These are phyloP conservation scores for Eutypa lata DNA, from an alignment of 2,329 filamentous ascomycete genomes.

Conservation along the genomic window DNA sequence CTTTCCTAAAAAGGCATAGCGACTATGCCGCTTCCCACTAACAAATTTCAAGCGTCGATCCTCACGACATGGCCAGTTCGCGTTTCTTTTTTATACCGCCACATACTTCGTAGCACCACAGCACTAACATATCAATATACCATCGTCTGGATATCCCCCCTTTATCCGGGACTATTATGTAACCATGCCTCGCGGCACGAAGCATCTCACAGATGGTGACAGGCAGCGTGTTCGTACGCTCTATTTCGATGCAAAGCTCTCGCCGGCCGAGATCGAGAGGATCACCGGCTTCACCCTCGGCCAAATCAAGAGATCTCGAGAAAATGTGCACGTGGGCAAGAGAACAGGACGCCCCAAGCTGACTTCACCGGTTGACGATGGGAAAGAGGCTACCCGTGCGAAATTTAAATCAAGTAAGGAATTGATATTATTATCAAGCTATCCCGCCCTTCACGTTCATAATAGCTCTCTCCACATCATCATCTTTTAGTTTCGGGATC, in stretches of 20 bases:
- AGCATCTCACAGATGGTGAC: slow-evolving; percentile 6
- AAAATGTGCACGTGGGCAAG: neutral
- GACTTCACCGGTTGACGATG: neutral
- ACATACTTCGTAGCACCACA: too few relatives aligned
- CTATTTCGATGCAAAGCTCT: slow-evolving; percentile 5
- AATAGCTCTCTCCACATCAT: too few relatives aligned
- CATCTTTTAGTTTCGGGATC: too few relatives aligned
- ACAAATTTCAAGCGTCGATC: neutral
- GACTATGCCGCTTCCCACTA: neutral
- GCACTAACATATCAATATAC: too few relatives aligned
- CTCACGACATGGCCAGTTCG: neutral
- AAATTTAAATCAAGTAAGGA: neutral
- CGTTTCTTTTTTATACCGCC: neutral
- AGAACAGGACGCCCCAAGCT: slow-evolving; percentile 4
- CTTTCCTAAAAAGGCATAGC: neutral
- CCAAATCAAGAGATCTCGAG: slow-evolving; percentile 8
- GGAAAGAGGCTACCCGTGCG: neutral
- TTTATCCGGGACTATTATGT: neutral
- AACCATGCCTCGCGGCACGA: neutral
- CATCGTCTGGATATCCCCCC: too few relatives aligned
- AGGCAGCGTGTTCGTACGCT: slow-evolving; percentile 5
- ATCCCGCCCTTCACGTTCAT: too few relatives aligned
- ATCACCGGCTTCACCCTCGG: slow-evolving; percentile 4
- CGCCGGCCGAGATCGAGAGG: slow-evolving; percentile 1
- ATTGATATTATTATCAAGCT: too few relatives aligned